These are phyloP conservation scores for Heliamphora exappendiculata DNA, from an alignment of 148 eudicot species.

Conservation along the genomic window DNA sequence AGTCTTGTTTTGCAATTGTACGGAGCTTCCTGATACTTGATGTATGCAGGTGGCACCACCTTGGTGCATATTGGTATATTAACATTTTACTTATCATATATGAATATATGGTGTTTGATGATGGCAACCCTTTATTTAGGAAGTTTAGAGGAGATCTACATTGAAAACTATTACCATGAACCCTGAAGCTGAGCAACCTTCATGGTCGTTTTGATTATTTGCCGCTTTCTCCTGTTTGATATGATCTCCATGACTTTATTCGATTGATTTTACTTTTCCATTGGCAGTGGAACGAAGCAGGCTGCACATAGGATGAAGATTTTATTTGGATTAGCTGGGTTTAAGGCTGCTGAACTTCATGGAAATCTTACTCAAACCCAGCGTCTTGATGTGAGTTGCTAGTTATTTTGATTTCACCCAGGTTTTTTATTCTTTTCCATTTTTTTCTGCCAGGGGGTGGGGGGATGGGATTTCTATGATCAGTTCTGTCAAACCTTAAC, in stretches of 20 bases:
- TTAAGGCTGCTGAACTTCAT: constrained; percentile 90
- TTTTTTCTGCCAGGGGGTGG: too few relatives aligned
- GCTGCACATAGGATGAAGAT: constrained; percentile 94
- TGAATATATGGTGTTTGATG: background rate
- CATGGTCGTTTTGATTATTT: constrained; percentile 1
- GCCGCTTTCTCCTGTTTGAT: background rate
- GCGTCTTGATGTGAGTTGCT: constrained; percentile 58
- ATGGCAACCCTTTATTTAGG: background rate
- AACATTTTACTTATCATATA: too few relatives aligned
- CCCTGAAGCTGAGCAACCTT: background rate
- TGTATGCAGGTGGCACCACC: too few relatives aligned
- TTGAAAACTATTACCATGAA: background rate
- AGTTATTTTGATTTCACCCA: background rate
- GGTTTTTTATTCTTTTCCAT: background rate
- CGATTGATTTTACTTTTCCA: constrained; percentile 9
- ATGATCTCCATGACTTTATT: background rate
- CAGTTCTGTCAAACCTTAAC: background rate
- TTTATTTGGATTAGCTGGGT: constrained; percentile 81
- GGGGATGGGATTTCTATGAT: background rate
- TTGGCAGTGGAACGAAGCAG: constrained; percentile 70
- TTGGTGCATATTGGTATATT: too few relatives aligned
- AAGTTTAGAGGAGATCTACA: background rate
- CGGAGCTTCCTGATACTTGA: too few relatives aligned
- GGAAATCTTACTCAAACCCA: constrained; percentile 85
- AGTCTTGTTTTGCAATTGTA: too few relatives aligned